These are phyloP conservation scores for Pleurotus eryngii DNA, from an alignment of 768 basidiomycete species.

Conservation along the genomic window DNA sequence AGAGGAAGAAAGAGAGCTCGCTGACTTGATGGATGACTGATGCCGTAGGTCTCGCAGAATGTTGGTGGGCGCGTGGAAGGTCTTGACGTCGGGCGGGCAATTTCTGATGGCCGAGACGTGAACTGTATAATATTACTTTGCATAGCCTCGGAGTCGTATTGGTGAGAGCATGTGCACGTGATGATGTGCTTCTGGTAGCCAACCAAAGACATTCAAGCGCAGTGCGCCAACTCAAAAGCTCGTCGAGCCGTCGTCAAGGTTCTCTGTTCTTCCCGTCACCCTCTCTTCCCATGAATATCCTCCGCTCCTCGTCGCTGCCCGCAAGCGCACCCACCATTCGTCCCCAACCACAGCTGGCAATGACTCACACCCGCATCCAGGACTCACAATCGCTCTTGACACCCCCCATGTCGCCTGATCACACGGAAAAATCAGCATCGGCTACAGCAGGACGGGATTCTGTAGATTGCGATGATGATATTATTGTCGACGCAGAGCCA, in stretches of 20 bases:
- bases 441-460: background rate
- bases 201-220: background rate
- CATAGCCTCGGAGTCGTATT: background rate
- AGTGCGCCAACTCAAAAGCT: constrained; percentile 7
- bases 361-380: constrained; percentile 36
- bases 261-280: constrained; percentile 20
- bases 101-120: background rate
- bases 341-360: constrained; percentile 1
- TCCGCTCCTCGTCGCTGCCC: constrained; percentile 12
- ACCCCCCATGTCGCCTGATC: constrained; percentile 63
- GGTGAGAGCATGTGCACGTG: background rate
- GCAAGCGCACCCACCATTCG: constrained; percentile 13
- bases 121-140: no score
- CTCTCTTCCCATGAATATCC: constrained; percentile 6
- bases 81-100: constrained; percentile 1
- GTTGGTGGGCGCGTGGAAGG: constrained; percentile 1
- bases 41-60: background rate
- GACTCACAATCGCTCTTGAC: constrained; percentile 62
- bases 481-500: constrained; percentile 36
- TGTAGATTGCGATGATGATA: constrained; percentile 22
- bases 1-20: constrained; percentile 89
- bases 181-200: background rate
- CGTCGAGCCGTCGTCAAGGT: constrained; percentile 7
- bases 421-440: constrained; percentile 31
- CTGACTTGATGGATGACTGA: constrained; percentile 56